Evolutionary conservation across 176 grass and related monocot species (phyloP).

Genomic region (Ensete glaucum): DNA sequence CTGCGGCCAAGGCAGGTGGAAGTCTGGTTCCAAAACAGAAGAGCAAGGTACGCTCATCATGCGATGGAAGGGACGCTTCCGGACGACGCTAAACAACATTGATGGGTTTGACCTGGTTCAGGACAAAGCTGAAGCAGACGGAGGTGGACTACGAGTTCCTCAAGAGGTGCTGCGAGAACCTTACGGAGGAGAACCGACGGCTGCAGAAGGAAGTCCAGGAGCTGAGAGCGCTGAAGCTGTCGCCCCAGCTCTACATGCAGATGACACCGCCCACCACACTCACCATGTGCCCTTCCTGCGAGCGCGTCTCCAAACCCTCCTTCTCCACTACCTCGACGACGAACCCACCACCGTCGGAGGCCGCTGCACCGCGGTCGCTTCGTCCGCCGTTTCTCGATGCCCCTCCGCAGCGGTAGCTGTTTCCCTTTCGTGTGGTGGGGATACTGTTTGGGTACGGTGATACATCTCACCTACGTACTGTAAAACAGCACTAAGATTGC

Average conservation of each 20-base stretch:
- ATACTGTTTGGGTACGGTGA: too few relatives aligned
- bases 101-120: neutral
- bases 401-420: neutral
- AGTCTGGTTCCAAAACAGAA: slow-evolving; percentile 96
- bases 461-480: too few relatives aligned
- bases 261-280: slow-evolving; percentile 78
- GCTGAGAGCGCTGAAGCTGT: slow-evolving; percentile 59
- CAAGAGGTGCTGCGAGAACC: slow-evolving; percentile 69
- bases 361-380: neutral
- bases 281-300: slow-evolving; percentile 85
- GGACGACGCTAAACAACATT: neutral
- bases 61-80: neutral
- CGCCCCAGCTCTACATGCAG: slow-evolving; percentile 48
- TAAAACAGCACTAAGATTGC: too few relatives aligned
- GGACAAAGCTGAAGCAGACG: slow-evolving; percentile 96
- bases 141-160: slow-evolving; percentile 84
- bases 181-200: slow-evolving; percentile 67
- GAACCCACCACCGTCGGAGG: neutral
- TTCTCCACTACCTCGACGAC: neutral
- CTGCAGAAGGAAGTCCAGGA: slow-evolving; percentile 80
- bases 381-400: neutral
- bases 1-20: slow-evolving; percentile 83
- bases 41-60: slow-evolving; percentile 45
- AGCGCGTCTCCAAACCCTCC: slow-evolving; percentile 33
- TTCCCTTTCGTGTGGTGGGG: too few relatives aligned